Conservation (phyloP, 805 yeast species). For the Grigorovia humatica region DNA sequence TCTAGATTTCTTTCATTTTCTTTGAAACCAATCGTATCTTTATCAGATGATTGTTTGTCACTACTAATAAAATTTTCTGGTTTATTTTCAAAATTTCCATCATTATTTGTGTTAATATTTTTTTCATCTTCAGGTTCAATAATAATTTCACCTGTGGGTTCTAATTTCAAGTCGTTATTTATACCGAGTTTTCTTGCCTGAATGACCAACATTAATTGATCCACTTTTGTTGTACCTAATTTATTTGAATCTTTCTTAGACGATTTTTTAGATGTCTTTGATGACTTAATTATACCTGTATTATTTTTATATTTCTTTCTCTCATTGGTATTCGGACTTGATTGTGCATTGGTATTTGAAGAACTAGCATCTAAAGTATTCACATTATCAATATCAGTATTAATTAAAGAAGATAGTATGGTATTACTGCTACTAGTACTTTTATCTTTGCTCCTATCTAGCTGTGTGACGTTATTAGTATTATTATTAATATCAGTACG, state of each 20-base stretch:
- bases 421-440: neutral
- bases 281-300: neutral
- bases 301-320: neutral
- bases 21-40: conserved; percentile 31
- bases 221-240: conserved; percentile 84
- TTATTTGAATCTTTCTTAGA: neutral
- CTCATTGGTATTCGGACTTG: neutral
- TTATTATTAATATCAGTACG: neutral
- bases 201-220: conserved; percentile 80
- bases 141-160: conserved; percentile 59
- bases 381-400: neutral
- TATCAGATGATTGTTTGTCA: conserved; percentile 28
- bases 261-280: neutral
- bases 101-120: neutral
- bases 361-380: neutral
- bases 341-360: neutral
- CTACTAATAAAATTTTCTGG: conserved; percentile 35
- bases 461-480: neutral
- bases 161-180: conserved; percentile 50
- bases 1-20: conserved; percentile 72
- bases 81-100: neutral
- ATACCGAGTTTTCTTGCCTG: conserved; percentile 79
- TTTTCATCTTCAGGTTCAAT: conserved; percentile 32
- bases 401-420: neutral
- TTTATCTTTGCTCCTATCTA: neutral